Evolutionary conservation across 768 basidiomycete genomes (phyloP).

Genomic region (Suillus discolor): DNA sequence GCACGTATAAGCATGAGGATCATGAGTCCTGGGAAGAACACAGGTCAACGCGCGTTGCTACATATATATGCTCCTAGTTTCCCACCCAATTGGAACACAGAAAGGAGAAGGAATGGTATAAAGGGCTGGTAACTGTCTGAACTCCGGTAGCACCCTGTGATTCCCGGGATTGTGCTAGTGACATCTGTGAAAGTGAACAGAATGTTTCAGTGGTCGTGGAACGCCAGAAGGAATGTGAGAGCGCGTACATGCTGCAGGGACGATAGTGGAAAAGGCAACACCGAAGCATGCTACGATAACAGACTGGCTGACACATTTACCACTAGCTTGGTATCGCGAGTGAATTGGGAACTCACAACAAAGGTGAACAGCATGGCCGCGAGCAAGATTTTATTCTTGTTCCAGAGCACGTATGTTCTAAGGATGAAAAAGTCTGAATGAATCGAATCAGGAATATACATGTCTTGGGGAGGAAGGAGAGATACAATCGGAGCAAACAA

Average conservation of each 20-base stretch:
- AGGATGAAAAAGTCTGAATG: neutral
- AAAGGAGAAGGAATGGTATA: neutral
- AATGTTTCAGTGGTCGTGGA: neutral
- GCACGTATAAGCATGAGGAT: neutral
- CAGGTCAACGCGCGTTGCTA: neutral
- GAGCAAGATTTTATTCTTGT: neutral
- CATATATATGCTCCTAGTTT: neutral
- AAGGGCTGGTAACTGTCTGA: neutral
- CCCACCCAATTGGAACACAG: neutral
- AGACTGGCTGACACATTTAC: neutral
- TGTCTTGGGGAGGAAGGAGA: neutral
- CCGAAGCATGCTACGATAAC: neutral
- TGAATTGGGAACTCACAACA: neutral
- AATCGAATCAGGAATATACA: neutral
- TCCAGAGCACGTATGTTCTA: neutral
- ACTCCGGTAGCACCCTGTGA: neutral
- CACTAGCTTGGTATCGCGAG: neutral
- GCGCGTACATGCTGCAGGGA: neutral
- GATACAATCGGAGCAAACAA: neutral
- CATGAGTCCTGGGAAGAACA: neutral
- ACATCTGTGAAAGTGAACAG: neutral
- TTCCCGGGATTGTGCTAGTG: neutral
- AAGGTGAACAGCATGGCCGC: neutral
- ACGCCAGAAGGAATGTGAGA: neutral
- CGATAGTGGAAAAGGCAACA: neutral